Evolutionary conservation across 2,329 filamentous ascomycete species (phyloP).

Genomic region (Cladosporium sp.): DNA sequence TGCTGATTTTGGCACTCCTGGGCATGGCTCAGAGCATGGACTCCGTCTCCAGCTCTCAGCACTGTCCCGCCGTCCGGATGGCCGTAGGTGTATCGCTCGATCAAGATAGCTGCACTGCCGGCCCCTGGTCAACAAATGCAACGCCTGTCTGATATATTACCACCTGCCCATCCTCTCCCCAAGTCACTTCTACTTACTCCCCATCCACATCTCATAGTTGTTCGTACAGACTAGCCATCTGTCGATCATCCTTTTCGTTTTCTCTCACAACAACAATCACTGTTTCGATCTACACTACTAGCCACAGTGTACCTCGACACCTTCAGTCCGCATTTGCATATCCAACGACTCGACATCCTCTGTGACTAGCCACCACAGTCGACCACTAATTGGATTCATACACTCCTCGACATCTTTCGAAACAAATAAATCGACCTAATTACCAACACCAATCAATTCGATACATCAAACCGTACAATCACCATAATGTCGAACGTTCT

Average conservation of each 20-base stretch:
- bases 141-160: slow-evolving; percentile 14
- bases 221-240: slow-evolving; percentile 32
- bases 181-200: not conserved
- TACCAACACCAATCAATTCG: slow-evolving; percentile 13
- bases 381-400: slow-evolving; percentile 1
- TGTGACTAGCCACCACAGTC: slow-evolving; percentile 34
- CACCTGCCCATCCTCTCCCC: not conserved
- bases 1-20: slow-evolving; percentile 13
- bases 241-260: slow-evolving; percentile 23
- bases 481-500: slow-evolving; percentile 46
- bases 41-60: slow-evolving; percentile 12
- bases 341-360: slow-evolving; percentile 16
- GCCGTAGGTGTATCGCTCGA: slow-evolving; percentile 11
- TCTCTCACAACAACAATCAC: slow-evolving; percentile 12
- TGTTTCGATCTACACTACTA: slow-evolving; percentile 8
- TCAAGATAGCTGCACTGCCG: slow-evolving; percentile 4
- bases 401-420: not conserved
- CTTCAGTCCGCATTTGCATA: not conserved
- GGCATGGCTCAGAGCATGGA: slow-evolving; percentile 14
- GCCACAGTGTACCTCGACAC: slow-evolving; percentile 11
- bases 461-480: slow-evolving; percentile 1
- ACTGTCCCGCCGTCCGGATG: slow-evolving; percentile 11
- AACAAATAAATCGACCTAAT: not conserved
- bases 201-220: slow-evolving; percentile 9
- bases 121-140: slow-evolving; percentile 13